Evolutionary conservation across 2,329 filamentous ascomycete genomes (phyloP), one percentile per base, ranked within the genome.

Genomic region (Claviceps citrina): DNA sequence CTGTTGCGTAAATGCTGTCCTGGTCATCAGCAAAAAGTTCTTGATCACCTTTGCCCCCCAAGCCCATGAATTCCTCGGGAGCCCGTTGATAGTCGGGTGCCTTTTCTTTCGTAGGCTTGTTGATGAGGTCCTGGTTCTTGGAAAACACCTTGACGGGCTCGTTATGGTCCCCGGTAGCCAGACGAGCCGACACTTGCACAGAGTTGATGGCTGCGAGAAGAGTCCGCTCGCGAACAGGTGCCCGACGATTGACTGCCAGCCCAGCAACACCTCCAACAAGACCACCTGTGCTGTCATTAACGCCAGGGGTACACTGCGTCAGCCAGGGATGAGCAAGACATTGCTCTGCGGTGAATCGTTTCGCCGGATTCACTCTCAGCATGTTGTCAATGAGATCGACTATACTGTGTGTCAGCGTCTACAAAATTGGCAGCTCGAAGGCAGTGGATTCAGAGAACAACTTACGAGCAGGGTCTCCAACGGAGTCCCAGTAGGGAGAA

Each of bases 241-340:
- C 91, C 47, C 89, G 78, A 50, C 81, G 82, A 20, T 81, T 77
- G 55, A 98, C 87, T 49, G 91, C 85, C 8, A 98, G 71, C 9
- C 75, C 73, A 19, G 76, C 77, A 49, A 98, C 74, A 25, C 83
- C 86, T n/a, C 84, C 84, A 0, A 91, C 87, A 18, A 98, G 70
- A 5, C 89, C 87, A 53, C 93, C 86, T 13, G 87, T 95, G 61
- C 86, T 94, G 62, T 95, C 89, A 45, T 78, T 78, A 24, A 80
- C 67, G 44, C 70, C 77, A 27, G 73, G 65, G 12, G 57, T 47
- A 31, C 63, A 71, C 46, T 76, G 70, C 0, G 76, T 85, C 40
- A 85, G 74, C 91, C 91, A 98, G 0, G 89, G 86, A 54, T 98
- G 91, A 48, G 81, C 68, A 8, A 98, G 70, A 54, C 91, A 96